A percentile compares a stretch with the other conserved stretches of the same genome.
phyloP scores from a whole-genome alignment of 2,329 filamentous ascomycete genomes.

The Fusarium sp. region DNA sequence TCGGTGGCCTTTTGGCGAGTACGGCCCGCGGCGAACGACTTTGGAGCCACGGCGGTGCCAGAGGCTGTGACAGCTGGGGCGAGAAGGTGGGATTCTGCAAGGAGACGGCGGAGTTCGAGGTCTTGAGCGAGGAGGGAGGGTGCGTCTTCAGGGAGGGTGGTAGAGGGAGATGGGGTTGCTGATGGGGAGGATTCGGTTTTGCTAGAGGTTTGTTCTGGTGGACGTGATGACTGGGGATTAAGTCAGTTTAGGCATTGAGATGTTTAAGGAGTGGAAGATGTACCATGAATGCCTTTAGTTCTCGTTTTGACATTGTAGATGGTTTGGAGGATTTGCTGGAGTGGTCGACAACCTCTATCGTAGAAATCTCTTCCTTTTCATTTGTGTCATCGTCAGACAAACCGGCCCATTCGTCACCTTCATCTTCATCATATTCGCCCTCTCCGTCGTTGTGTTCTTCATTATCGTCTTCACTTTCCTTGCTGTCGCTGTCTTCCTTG shows the following conservation, averaged over 20 bases:
- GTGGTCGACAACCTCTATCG: conserved; percentile 71
- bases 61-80: conserved; percentile 56
- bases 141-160: conserved; percentile 63
- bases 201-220: conserved; percentile 51
- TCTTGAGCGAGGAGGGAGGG: conserved; percentile 86
- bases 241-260: conserved; percentile 3
- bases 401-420: conserved; percentile 44
- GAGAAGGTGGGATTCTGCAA: conserved; percentile 91
- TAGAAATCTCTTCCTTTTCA: conserved; percentile 39
- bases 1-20: conserved; percentile 85
- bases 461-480: conserved; percentile 51
- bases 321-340: conserved; percentile 52
- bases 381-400: conserved; percentile 41
- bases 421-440: conserved; percentile 28
- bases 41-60: conserved; percentile 50
- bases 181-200: conserved; percentile 29
- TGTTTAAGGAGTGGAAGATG: neutral
- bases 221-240: conserved; percentile 56
- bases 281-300: conserved; percentile 83
- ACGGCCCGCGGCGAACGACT: conserved; percentile 66
- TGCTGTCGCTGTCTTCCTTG: conserved; percentile 37
- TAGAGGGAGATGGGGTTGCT: conserved; percentile 41
- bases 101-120: conserved; percentile 86
- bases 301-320: conserved; percentile 67
- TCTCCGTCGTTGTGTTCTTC: conserved; percentile 35